A percentile compares a stretch with the other conserved stretches of the same genome.
phyloP scores from a whole-genome alignment of 2,329 filamentous ascomycete species.

The Lanzia echinophila region DNA sequence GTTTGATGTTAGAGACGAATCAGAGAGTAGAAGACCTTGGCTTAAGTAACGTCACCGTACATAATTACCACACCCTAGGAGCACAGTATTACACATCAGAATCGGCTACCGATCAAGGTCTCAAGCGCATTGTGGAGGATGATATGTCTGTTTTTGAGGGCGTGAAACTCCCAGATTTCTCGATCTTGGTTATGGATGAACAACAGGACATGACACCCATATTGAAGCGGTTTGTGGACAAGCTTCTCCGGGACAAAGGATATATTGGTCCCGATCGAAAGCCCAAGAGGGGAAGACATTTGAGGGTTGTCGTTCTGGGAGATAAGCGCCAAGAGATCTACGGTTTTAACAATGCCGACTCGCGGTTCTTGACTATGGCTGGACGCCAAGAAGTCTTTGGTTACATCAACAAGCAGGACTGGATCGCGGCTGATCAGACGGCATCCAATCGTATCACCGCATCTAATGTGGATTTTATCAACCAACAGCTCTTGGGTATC shows the following conservation, averaged over 20 bases:
- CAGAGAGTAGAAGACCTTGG: conserved; percentile 2
- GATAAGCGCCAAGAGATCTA: conserved; percentile 4
- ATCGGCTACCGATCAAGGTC: conserved; percentile 6
- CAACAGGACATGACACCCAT: conserved; percentile 8
- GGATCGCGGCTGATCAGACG: conserved; percentile 1
- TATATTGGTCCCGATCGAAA: background rate
- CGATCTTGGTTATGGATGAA: conserved; percentile 4
- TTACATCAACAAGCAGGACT: background rate
- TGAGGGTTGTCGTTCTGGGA: background rate
- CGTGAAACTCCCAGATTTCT: conserved; percentile 6
- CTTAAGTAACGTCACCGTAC: background rate
- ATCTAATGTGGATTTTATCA: conserved; percentile 7
- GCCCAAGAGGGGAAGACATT: background rate
- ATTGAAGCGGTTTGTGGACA: conserved; percentile 6
- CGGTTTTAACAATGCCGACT: conserved; percentile 7
- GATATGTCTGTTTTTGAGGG: background rate
- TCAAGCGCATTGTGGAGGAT: conserved; percentile 5
- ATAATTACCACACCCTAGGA: conserved; percentile 1
- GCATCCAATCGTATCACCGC: conserved; percentile 4
- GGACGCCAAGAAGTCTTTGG: background rate
- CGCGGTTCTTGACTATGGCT: conserved; percentile 5
- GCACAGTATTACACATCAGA: conserved; percentile 1
- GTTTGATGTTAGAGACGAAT: conserved; percentile 4
- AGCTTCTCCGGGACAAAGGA: conserved; percentile 3
- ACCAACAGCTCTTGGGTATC: background rate